Evolutionary conservation across 192 early-diverging fungal genomes (phyloP), one percentile per base, ranked within the genome.

Genomic region (Linnemannia zychae): DNA sequence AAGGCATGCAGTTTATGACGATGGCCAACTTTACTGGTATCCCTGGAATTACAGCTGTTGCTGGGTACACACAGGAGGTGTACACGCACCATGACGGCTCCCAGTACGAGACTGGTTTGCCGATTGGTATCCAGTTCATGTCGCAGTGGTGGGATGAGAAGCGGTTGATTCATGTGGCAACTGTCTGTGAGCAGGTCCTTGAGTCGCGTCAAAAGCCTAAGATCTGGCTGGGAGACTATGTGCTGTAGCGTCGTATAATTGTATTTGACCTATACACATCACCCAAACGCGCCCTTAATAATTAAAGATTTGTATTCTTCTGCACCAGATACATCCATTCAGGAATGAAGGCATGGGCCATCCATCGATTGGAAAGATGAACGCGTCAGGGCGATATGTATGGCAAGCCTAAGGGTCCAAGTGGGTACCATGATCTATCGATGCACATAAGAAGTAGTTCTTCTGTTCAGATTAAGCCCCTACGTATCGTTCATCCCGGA

Each of bases 81-180:
- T 79, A 76, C 16, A 20, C 33, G 6, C 76, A 85, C 50, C 12
- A 24, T 71, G 37, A 85, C 18, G 82, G 82, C 0, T 38, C 71
- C 12, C 24, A 50, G 72, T 85, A 79, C 37, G 72, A 87, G 3
- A 80, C 86, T 18, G 90, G 89, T 6, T 72, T 95, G 17, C 94
- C 94, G 12, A 87, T 94, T 60, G 93, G 91, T 38, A 74, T 94
- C 68, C 94, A 95, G 72, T 92, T 95, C 70, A 91, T 92, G 87
- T 87, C 89, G 7, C 87, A 90, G 67, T 95, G 94, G 94, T 94
- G 90, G 88, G 87, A 94, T 72, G 94, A 95, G 79, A 92, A 87
- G 52, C 47, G 89, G 22, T 81, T 95, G 7, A 85, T 94, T 31
- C 83, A 93, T 24, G 80, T 94, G 52, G 94, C 92, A 3, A 89